Evolutionary conservation across 2,329 filamentous ascomycete genomes (phyloP), one percentile per base, ranked within the genome.

Genomic region (Penicillium brevicompactum): DNA sequence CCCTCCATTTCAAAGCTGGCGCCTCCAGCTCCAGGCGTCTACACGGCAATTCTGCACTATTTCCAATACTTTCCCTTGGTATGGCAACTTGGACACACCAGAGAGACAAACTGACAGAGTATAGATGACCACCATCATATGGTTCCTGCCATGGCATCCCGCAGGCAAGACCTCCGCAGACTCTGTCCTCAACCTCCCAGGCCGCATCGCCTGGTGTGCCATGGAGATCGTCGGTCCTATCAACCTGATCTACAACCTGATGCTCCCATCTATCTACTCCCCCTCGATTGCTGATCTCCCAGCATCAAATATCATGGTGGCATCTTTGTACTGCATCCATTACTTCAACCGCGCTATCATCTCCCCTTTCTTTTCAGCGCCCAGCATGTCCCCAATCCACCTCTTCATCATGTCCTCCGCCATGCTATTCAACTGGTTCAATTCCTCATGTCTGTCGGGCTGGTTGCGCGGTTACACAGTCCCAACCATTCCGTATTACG

Each of bases 351-450:
- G 94, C 59, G 92, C 94, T 9, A 74, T 97, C 53, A 76, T 96
- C 58, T 89, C 87, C 53, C 93, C 94, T 2, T 78, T 95, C 55
- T 80, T 93, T 61, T 77, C 85, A 38, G 91, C 93, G 60, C 93
- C 93, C 0, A 92, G 87, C 78, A 97, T 99, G 89, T 91, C 92
- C 4, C 93, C 93, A 8, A 90, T 96, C 62, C 90, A 96, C 73
- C 70, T 84, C 2, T 51, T 85, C 27, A 82, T 97, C 61, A 88
- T 87, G 78, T 8, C 78, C 46, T 74, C 79, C 21, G 94, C 87
- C 4, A 60, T 88, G 38, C 38, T 69, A 21, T 97, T 96, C 78
- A 94, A 99, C 72, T 68, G 95, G 61, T 72, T 83, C 71, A 99
- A 97, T 72, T 91, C 86, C 0, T 84, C 86, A 30, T 88, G 84